Evolutionary conservation across 176 grass and related monocot genomes (phyloP).

Genomic region (Ensete glaucum): DNA sequence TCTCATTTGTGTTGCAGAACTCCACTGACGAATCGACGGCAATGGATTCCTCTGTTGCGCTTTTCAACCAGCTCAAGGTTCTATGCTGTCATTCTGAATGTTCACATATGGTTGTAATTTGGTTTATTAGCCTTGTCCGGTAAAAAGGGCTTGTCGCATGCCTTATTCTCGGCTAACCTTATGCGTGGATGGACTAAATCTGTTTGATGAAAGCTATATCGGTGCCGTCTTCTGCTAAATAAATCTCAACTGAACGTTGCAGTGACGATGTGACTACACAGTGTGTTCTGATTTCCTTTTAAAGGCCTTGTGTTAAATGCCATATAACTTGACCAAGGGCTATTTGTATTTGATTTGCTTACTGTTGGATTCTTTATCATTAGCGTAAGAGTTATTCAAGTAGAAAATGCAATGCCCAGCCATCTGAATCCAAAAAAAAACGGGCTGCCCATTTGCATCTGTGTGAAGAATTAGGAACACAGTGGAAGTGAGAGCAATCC

Average conservation of each 20-base stretch:
- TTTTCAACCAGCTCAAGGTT: conserved; percentile 79
- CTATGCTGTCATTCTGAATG: background rate
- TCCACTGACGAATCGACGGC: background rate
- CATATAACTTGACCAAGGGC: background rate
- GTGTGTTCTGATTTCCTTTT: background rate
- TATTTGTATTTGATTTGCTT: background rate
- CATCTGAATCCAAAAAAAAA: background rate
- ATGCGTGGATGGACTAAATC: background rate
- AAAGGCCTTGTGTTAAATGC: background rate
- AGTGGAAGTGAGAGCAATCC: background rate
- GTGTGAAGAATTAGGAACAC: background rate
- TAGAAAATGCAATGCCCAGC: background rate
- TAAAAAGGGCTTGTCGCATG: background rate
- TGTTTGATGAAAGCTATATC: background rate
- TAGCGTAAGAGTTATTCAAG: background rate
- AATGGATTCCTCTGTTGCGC: conserved; percentile 51
- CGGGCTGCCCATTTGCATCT: background rate
- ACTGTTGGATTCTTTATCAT: background rate
- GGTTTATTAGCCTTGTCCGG: background rate
- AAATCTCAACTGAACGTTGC: background rate
- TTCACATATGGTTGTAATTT: background rate
- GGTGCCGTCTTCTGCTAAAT: background rate
- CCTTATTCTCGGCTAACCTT: background rate
- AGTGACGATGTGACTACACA: background rate
- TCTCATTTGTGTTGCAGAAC: conserved; percentile 1